Evolutionary conservation across 805 yeast genomes (phyloP).

Genomic region (Saccharomycopsis synnaedendra): DNA sequence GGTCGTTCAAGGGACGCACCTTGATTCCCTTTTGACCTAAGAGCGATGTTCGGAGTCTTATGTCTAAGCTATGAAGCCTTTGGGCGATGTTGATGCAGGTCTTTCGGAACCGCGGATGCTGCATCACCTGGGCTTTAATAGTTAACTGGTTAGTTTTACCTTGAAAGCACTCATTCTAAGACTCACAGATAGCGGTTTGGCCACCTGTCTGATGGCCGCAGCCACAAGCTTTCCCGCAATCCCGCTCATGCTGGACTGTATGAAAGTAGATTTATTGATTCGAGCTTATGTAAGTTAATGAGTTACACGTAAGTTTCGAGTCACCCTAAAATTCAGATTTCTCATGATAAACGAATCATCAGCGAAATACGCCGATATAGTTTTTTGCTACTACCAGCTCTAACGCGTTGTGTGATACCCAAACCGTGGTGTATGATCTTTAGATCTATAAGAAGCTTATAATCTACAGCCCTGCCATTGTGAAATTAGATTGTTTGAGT

Average conservation of each 20-base stretch:
- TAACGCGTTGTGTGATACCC: too few species aligned
- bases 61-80: slow-evolving; percentile 53
- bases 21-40: slow-evolving; percentile 36
- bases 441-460: too few species aligned
- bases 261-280: neutral
- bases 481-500: too few species aligned
- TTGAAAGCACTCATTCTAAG: neutral
- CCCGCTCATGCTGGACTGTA: slow-evolving; percentile 44
- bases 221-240: slow-evolving; percentile 67
- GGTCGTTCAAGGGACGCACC: slow-evolving; percentile 74
- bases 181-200: slow-evolving; percentile 64
- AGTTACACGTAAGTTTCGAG: too few species aligned
- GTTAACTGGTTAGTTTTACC: slow-evolving; percentile 6
- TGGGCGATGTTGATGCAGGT: slow-evolving; percentile 67
- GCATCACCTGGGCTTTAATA: slow-evolving; percentile 66
- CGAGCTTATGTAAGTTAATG: neutral
- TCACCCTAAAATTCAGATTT: too few species aligned
- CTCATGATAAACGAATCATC: too few species aligned
- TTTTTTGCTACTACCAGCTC: too few species aligned
- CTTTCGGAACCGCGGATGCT: slow-evolving; percentile 50
- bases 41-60: slow-evolving; percentile 46
- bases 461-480: too few species aligned
- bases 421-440: too few species aligned
- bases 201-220: slow-evolving; percentile 58
- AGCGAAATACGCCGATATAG: too few species aligned